These are phyloP conservation scores for Diaporthe amygdali DNA, from an alignment of 2,329 filamentous ascomycete species.

Conservation along the genomic window DNA sequence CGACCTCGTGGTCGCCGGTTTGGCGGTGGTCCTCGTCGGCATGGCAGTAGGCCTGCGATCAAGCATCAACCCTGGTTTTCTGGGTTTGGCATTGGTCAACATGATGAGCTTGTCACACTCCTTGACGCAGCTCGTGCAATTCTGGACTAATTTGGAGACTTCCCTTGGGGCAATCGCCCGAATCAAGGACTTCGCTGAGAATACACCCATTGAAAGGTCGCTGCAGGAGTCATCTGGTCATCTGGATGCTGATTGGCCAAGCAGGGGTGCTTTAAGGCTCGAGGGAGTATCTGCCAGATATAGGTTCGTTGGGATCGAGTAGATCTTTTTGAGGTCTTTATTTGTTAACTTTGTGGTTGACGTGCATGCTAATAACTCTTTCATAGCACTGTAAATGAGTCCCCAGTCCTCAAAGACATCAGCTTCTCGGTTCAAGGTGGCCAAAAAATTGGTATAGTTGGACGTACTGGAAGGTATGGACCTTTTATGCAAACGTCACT, in stretches of 20 bases:
- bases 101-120: conserved; percentile 33
- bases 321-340: background rate
- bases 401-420: background rate
- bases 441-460: conserved; percentile 29
- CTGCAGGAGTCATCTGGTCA: conserved; percentile 14
- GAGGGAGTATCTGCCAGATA: conserved; percentile 16
- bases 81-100: conserved; percentile 14
- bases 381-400: background rate
- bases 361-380: background rate
- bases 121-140: conserved; percentile 48
- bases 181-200: conserved; percentile 56
- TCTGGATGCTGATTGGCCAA: conserved; percentile 14
- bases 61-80: background rate
- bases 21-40: conserved; percentile 49
- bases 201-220: conserved; percentile 43
- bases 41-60: conserved; percentile 39
- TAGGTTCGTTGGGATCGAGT: background rate
- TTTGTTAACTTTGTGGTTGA: fast-evolving
- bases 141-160: conserved; percentile 64
- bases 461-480: conserved; percentile 30
- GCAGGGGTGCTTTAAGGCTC: conserved; percentile 4
- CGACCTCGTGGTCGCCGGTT: conserved; percentile 49
- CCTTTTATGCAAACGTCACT: background rate
- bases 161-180: conserved; percentile 61
- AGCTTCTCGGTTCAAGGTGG: conserved; percentile 1